These are phyloP conservation scores for Calocybe indica DNA, from an alignment of 768 basidiomycete species.

Conservation along the genomic window DNA sequence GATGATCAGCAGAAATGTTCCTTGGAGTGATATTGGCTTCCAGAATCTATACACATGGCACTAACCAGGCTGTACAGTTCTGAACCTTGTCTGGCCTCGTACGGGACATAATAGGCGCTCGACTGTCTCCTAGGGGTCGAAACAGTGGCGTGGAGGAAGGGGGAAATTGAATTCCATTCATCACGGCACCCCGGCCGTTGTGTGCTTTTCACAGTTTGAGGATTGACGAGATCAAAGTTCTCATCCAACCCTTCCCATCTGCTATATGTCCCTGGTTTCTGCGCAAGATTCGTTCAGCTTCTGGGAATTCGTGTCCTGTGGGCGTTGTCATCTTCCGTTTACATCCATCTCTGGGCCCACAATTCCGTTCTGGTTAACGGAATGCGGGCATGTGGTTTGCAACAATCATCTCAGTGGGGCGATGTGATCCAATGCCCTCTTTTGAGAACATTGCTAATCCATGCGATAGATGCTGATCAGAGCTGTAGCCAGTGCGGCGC, in stretches of 20 bases:
- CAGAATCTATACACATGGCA: too few species aligned
- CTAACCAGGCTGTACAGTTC: too few species aligned
- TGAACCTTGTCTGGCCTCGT: too few species aligned
- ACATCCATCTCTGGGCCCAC: conserved; percentile 43
- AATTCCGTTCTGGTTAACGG: conserved; percentile 83
- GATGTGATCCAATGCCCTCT: neutral
- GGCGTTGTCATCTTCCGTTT: conserved; percentile 66
- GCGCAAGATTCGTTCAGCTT: conserved; percentile 44
- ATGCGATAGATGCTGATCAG: conserved; percentile 55
- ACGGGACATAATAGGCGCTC: too few species aligned
- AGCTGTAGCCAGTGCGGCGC: conserved; percentile 68
- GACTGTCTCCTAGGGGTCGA: too few species aligned
- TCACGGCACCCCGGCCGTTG: too few species aligned
- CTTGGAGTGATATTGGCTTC: too few species aligned
- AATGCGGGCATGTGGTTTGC: conserved; percentile 84
- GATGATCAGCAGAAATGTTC: too few species aligned
- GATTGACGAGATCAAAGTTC: too few species aligned
- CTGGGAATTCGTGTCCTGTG: conserved; percentile 78
- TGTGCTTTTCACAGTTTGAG: too few species aligned
- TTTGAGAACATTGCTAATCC: neutral
- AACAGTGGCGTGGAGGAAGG: too few species aligned
- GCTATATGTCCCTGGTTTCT: conserved; percentile 32
- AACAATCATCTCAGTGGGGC: conserved; percentile 74
- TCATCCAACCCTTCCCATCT: neutral
- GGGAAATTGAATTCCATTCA: too few species aligned